phyloP scores from a whole-genome alignment of 2,329 filamentous ascomycete genomes.

The Botrytis galanthina region DNA sequence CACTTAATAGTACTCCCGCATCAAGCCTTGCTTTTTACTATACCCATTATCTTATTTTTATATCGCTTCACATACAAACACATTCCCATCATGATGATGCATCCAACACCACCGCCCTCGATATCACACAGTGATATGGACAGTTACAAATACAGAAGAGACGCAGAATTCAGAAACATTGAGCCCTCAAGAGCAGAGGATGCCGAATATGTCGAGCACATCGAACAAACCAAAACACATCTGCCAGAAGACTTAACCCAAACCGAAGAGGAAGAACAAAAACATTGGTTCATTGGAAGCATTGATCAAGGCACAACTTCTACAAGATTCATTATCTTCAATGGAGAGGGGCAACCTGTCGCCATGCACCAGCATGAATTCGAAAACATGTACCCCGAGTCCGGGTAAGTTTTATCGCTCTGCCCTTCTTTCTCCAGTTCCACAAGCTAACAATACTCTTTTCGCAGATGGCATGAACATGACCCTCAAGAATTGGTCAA shows the following conservation, averaged over 20 bases:
- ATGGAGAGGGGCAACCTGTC: constrained; percentile 72
- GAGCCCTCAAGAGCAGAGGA: constrained; percentile 22
- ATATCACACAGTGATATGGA: constrained; percentile 10
- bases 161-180: constrained; percentile 9
- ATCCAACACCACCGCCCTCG: constrained; percentile 10
- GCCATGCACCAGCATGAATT: constrained; percentile 87
- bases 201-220: constrained; percentile 30
- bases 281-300: constrained; percentile 73
- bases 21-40: background rate
- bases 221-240: constrained; percentile 25
- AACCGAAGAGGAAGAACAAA: constrained; percentile 30
- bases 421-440: background rate
- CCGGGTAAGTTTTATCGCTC: constrained; percentile 61
- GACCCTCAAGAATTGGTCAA: constrained; percentile 71
- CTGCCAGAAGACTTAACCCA: constrained; percentile 27
- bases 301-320: constrained; percentile 92
- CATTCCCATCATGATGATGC: constrained; percentile 17
- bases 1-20: background rate
- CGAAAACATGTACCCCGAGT: constrained; percentile 76
- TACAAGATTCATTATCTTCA: constrained; percentile 86
- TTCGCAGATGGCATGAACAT: constrained; percentile 76
- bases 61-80: background rate
- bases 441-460: constrained; percentile 22
- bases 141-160: constrained; percentile 10
- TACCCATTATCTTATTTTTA: background rate